Evolutionary conservation across 1,284 basidiomycete genomes (phyloP), one percentile per base, ranked within the genome.

Genomic region (Vanrija sp.): DNA sequence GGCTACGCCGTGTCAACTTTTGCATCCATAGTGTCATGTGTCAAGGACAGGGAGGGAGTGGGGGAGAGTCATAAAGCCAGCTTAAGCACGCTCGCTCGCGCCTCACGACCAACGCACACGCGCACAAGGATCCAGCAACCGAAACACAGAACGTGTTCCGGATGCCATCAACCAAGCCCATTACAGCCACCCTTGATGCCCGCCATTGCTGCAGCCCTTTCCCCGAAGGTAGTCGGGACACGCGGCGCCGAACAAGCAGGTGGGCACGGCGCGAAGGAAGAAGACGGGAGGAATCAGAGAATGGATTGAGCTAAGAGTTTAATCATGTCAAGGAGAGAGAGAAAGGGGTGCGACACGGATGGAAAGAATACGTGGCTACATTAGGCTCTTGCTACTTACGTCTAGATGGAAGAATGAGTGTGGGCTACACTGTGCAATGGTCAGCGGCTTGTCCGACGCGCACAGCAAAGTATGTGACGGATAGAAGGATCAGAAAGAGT

Each of bases 291-390:
- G 53, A 61, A 51, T 75, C 68, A 75, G 73, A 75, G 73, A 75
- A 75, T 75, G 73, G 73, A 75, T 75, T 75, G 65, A 75, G 73
- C 73, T 75, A 65, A 75, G 38, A 68, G 65, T 73, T 75, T 65
- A 75, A 75, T 75, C 73, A 67, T 74, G 53, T 71, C 63, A 57
- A 62, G 46, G 45, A 39, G 15, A 21, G 16, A 29, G 45, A 23
- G 38, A 38, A 12, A 14, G 34, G 34, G 12, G 34, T 34, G 29
- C 14, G 25, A 48, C 38, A 19, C 14, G 39, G 39, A 42, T 38
- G 49, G 43, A 46, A 9, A 43, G n/a, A 42, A 5, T 34, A 34
- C 34, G 34, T 6, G 34, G 34, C 34, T 34, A 34, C 34, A 34
- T 34, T 34, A 34, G 34, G 34, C 34, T 34, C 34, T 34, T 34